Evolutionary conservation across 2,329 filamentous ascomycete species (phyloP).

Genomic region (Fusarium torulosum): DNA sequence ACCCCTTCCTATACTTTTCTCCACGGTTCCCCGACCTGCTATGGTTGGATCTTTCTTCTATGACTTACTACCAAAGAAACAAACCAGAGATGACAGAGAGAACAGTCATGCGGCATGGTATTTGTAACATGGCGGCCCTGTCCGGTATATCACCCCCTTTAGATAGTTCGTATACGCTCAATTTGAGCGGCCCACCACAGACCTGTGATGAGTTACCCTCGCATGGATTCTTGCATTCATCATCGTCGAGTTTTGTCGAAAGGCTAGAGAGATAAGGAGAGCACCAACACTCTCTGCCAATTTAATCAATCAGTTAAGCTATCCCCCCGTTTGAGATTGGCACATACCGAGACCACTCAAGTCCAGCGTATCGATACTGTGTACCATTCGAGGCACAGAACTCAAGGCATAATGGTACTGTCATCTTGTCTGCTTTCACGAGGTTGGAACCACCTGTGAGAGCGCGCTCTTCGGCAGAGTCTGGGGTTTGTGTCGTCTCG

Average conservation of each 20-base stretch:
- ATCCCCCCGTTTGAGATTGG: neutral
- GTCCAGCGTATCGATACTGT: slow-evolving; percentile 63
- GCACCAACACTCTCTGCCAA: slow-evolving; percentile 70
- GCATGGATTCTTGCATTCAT: slow-evolving; percentile 64
- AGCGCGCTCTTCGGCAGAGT: slow-evolving; percentile 60
- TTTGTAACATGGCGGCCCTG: neutral
- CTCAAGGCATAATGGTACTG: slow-evolving; percentile 62
- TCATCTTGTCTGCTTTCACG: slow-evolving; percentile 61
- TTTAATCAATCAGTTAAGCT: neutral
- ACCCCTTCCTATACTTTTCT: slow-evolving; percentile 8
- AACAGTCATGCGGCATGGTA: slow-evolving; percentile 8
- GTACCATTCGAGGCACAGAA: slow-evolving; percentile 61
- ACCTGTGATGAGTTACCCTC: slow-evolving; percentile 64
- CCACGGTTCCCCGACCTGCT: no score
- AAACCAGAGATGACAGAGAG: slow-evolving; percentile 7
- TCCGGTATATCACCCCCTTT: slow-evolving; percentile 17
- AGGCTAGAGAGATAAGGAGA: slow-evolving; percentile 62
- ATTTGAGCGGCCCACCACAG: slow-evolving; percentile 66
- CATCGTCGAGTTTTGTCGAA: slow-evolving; percentile 60
- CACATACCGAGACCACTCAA: slow-evolving; percentile 64
- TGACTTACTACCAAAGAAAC: slow-evolving; percentile 5
- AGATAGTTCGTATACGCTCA: slow-evolving; percentile 59
- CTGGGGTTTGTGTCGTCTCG: slow-evolving; percentile 63
- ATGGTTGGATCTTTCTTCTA: neutral
- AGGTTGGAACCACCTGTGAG: slow-evolving; percentile 59